Percentiles rank a stretch among this genome's conserved stretches.
Evolutionary conservation across 2,329 filamentous ascomycete genomes (phyloP).

Genomic region (Periconia digitata): DNA sequence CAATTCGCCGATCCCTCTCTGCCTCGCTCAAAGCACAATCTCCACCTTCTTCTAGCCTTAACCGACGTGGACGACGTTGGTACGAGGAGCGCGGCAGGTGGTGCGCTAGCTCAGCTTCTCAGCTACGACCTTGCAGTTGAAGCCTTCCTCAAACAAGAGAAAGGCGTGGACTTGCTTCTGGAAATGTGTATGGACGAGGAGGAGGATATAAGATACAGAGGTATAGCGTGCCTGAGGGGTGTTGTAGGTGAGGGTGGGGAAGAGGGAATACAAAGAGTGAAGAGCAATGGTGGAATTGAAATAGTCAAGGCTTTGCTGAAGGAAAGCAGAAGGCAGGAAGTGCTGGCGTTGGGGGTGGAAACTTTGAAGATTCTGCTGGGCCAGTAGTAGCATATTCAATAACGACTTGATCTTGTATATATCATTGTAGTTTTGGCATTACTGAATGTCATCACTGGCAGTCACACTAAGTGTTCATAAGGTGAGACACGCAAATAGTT

Average conservation of each 20-base stretch:
- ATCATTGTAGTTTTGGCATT: too few species aligned
- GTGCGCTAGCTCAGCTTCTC: constrained; percentile 82
- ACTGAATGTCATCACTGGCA: too few species aligned
- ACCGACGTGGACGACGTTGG: constrained; percentile 80
- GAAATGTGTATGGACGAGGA: constrained; percentile 73
- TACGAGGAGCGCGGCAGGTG: constrained; percentile 82
- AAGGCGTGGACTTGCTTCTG: constrained; percentile 78
- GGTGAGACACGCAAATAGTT: too few species aligned
- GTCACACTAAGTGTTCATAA: neutral
- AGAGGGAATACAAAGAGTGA: constrained; percentile 38
- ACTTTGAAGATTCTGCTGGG: constrained; percentile 68
- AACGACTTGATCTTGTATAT: too few species aligned
- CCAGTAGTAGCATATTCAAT: constrained; percentile 17
- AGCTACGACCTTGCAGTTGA: constrained; percentile 74
- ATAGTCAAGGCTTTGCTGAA: constrained; percentile 70
- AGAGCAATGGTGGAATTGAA: constrained; percentile 65
- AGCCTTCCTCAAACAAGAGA: constrained; percentile 66
- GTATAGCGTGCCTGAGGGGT: constrained; percentile 74
- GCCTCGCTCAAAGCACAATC: constrained; percentile 67
- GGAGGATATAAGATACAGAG: constrained; percentile 68
- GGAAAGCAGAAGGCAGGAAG: constrained; percentile 67
- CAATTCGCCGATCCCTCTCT: constrained; percentile 67
- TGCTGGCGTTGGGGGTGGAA: constrained; percentile 71
- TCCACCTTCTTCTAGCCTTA: constrained; percentile 84
- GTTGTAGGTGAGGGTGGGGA: constrained; percentile 66